A percentile compares a stretch with the other conserved stretches of the same genome.
phyloP scores from a whole-genome alignment of 176 grass and related monocot genomes.

The Puya raimondii region DNA sequence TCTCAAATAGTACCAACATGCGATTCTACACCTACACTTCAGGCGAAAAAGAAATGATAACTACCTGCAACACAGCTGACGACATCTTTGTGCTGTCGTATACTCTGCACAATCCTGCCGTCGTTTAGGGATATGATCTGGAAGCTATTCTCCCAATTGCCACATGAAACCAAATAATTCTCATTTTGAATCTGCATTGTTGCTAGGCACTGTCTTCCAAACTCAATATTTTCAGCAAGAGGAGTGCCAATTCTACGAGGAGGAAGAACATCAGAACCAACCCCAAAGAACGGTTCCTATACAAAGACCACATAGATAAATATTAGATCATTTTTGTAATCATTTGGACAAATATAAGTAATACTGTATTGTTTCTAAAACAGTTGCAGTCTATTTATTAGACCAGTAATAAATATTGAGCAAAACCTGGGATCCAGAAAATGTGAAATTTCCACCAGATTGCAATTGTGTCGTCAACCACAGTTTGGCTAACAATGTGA shows the following conservation, averaged over 20 bases:
- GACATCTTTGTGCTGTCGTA: conserved; percentile 95
- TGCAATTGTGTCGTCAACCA: conserved; percentile 87
- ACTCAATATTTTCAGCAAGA: conserved; percentile 83
- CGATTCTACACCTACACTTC: too few relatives aligned
- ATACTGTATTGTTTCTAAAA: not conserved
- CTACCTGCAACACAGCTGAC: conserved; percentile 93
- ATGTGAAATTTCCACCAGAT: conserved; percentile 88
- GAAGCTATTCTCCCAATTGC: conserved; percentile 99
- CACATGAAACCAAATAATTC: conserved; percentile 86
- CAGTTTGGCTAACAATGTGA: conserved; percentile 69
- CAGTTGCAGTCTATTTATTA: not conserved
- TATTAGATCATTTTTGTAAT: conserved; percentile 8
- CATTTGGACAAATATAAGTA: not conserved
- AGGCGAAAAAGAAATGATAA: not conserved
- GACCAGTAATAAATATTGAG: conserved; percentile 5
- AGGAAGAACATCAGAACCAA: conserved; percentile 85
- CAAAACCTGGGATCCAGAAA: conserved; percentile 88
- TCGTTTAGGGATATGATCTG: conserved; percentile 87
- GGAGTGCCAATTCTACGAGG: conserved; percentile 73
- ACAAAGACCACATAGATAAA: conserved; percentile 16
- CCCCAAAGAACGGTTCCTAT: conserved; percentile 94
- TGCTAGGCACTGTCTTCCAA: conserved; percentile 75
- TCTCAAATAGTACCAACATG: not conserved
- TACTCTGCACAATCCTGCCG: conserved; percentile 91
- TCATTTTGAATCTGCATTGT: conserved; percentile 74